Evolutionary conservation across 2,329 filamentous ascomycete species (phyloP).

Genomic region (Ceratocystis diversiconidia): DNA sequence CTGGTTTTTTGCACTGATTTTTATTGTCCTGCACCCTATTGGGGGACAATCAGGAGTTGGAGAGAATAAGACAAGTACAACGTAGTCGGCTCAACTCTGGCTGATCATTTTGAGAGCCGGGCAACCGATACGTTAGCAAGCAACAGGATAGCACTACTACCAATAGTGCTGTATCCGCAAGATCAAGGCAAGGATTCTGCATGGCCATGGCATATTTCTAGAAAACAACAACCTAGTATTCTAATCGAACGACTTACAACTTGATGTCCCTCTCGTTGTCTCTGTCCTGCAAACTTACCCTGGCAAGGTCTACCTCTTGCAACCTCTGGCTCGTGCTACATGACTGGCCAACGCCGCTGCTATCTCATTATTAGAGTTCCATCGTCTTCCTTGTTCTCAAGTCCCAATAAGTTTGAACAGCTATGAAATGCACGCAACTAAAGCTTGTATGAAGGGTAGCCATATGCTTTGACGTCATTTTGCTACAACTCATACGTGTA

Average conservation of each 20-base stretch:
- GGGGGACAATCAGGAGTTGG: neutral
- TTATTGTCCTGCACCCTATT: conserved; percentile 1
- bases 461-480: too few species aligned
- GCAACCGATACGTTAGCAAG: too few species aligned
- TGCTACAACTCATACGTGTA: too few species aligned
- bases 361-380: too few species aligned
- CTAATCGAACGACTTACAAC: neutral
- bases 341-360: too few species aligned
- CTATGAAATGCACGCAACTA: too few species aligned
- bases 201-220: neutral
- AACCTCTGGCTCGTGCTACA: too few species aligned
- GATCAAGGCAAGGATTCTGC: neutral
- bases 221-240: neutral
- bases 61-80: neutral
- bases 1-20: neutral
- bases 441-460: too few species aligned
- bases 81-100: neutral
- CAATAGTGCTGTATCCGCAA: neutral
- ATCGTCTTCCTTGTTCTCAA: too few species aligned
- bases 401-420: too few species aligned
- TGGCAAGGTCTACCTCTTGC: too few species aligned
- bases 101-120: neutral
- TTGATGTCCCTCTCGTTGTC: neutral
- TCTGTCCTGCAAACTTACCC: too few species aligned
- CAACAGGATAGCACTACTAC: neutral